phyloP scores from a whole-genome alignment of 2,329 filamentous ascomycete genomes.

The Monilinia fructicola region DNA sequence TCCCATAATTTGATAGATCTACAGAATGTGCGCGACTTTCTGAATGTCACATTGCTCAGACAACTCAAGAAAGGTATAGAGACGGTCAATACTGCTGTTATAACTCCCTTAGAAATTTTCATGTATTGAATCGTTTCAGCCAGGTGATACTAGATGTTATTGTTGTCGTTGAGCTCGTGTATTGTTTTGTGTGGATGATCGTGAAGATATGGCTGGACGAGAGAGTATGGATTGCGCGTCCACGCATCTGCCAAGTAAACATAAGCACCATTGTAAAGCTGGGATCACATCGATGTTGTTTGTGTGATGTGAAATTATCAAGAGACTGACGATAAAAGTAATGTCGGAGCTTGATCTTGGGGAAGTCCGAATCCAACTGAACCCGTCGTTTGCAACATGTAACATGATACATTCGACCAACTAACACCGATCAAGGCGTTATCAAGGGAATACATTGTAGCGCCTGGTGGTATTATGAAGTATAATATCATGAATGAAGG shows the following conservation, averaged over 20 bases:
- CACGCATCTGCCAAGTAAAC: not conserved
- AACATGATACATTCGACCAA: not conserved
- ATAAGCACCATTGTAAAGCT: not conserved
- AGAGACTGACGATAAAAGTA: not conserved
- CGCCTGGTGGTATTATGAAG: no score
- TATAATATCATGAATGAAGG: no score
- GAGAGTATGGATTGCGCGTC: constrained; percentile 22
- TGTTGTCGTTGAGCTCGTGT: not conserved
- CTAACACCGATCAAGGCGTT: not conserved
- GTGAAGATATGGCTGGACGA: not conserved
- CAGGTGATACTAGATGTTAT: constrained; percentile 1
- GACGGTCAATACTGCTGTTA: not conserved
- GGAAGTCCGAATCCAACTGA: constrained; percentile 16
- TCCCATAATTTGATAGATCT: not conserved
- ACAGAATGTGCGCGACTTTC: not conserved
- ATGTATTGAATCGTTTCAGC: not conserved
- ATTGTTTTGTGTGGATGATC: not conserved
- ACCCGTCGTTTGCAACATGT: not conserved
- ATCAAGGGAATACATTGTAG: not conserved
- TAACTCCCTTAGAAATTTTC: not conserved
- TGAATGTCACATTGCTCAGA: not conserved
- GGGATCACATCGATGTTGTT: not conserved
- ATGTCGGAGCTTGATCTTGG: constrained; percentile 10
- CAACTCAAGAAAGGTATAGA: not conserved
- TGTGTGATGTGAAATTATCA: not conserved